phyloP scores from a whole-genome alignment of 2,329 filamentous ascomycete genomes.

The Ambrosiella cleistominuta region DNA sequence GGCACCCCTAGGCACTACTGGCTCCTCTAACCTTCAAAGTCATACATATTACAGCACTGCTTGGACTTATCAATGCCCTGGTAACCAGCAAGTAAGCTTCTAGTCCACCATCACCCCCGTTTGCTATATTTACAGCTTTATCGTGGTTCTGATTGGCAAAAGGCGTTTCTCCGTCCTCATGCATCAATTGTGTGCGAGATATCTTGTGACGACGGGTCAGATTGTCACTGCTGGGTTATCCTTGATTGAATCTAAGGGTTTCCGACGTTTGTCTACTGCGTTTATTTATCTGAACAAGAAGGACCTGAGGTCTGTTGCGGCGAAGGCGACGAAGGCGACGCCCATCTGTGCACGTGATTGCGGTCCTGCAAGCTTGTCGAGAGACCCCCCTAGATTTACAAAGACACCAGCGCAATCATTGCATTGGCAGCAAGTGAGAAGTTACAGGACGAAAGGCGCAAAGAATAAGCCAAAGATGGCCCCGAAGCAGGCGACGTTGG shows the following conservation, averaged over 20 bases:
- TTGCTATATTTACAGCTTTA: too few species aligned
- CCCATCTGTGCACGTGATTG: too few species aligned
- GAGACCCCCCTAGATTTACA: too few species aligned
- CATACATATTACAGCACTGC: neutral
- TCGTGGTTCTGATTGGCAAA: neutral
- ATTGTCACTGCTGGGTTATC: neutral
- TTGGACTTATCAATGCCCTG: neutral
- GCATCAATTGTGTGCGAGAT: neutral
- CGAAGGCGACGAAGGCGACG: too few species aligned
- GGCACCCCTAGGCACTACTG: neutral
- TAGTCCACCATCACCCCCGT: neutral
- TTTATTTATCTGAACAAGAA: too few species aligned
- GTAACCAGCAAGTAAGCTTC: neutral
- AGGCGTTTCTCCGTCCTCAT: neutral
- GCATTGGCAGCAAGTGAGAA: too few species aligned
- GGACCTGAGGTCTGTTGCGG: too few species aligned
- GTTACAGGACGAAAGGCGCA: neutral
- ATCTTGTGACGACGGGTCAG: neutral
- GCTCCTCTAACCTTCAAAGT: neutral
- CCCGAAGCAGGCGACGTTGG: slow-evolving; percentile 63
- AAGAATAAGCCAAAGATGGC: slow-evolving; percentile 21
- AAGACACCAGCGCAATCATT: too few species aligned
- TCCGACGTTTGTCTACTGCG: too few species aligned
- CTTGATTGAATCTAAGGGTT: too few species aligned
- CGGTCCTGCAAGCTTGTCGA: too few species aligned